These are phyloP conservation scores for Gaultheria prostrata DNA, from an alignment of 148 eudicot species.

Conservation along the genomic window DNA sequence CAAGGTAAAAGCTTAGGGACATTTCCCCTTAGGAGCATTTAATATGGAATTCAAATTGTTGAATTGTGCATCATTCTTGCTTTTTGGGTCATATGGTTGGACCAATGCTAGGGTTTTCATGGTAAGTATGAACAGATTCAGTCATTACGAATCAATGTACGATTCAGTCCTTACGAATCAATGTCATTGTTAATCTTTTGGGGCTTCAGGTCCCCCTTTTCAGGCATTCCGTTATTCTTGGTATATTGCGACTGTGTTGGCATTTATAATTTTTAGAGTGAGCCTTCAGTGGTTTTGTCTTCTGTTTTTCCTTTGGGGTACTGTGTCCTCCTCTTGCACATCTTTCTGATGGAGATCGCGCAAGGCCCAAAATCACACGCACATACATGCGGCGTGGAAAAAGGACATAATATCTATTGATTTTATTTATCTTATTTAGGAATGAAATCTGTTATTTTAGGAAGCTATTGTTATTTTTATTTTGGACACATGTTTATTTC, in stretches of 20 bases:
- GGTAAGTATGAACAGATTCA: neutral
- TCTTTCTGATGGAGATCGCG: neutral
- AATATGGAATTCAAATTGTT: neutral
- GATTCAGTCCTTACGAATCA: neutral
- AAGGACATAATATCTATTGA: too few species aligned
- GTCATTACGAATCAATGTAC: neutral
- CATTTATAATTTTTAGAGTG: neutral
- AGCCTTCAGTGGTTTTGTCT: neutral
- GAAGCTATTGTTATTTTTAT: too few species aligned
- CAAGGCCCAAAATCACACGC: too few species aligned
- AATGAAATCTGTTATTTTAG: too few species aligned
- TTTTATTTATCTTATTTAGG: too few species aligned
- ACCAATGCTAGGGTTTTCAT: neutral
- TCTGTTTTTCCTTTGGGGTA: neutral
- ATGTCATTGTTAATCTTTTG: neutral
- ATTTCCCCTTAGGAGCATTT: neutral
- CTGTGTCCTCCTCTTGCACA: neutral
- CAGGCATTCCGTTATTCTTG: neutral
- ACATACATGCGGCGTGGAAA: too few species aligned
- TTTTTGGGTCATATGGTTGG: neutral
- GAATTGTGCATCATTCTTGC: neutral
- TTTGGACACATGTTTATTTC: too few species aligned
- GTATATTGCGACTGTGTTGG: neutral
- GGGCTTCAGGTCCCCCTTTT: neutral
- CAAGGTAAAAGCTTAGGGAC: neutral